Percentiles rank a stretch among this genome's conserved stretches.
Evolutionary conservation across 148 eudicot species (phyloP).

Genomic region (Nyssa sinensis): DNA sequence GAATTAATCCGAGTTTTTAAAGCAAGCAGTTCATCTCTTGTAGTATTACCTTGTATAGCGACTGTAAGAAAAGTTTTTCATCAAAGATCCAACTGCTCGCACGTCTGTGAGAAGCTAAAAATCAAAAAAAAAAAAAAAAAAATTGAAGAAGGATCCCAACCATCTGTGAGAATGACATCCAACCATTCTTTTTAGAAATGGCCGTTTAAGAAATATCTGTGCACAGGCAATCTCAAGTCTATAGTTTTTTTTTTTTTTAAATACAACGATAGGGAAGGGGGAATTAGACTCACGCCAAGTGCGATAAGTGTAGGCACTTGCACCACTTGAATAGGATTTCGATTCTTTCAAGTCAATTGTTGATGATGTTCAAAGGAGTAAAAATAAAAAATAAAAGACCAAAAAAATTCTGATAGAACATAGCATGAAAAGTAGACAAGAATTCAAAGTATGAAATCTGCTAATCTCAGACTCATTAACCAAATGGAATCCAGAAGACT

Average conservation of each 20-base stretch:
- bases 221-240: neutral
- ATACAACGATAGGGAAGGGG: too few species aligned
- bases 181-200: neutral
- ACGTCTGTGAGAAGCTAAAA: constrained; percentile 49
- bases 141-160: too few species aligned
- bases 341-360: neutral
- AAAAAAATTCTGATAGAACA: neutral
- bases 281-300: too few species aligned
- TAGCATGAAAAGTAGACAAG: neutral
- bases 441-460: neutral
- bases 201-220: neutral
- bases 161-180: constrained; percentile 8
- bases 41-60: constrained; percentile 68
- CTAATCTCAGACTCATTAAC: neutral
- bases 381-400: neutral
- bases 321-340: constrained; percentile 2
- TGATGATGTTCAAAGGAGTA: neutral
- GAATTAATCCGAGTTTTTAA: neutral
- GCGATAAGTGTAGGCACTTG: too few species aligned
- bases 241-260: too few species aligned
- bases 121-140: constrained; percentile 11
- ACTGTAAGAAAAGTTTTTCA: constrained; percentile 71
- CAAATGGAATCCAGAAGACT: neutral
- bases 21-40: neutral
- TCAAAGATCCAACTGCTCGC: constrained; percentile 64